phyloP scores from a whole-genome alignment of 768 basidiomycete species.

The Suillus bovinus region DNA sequence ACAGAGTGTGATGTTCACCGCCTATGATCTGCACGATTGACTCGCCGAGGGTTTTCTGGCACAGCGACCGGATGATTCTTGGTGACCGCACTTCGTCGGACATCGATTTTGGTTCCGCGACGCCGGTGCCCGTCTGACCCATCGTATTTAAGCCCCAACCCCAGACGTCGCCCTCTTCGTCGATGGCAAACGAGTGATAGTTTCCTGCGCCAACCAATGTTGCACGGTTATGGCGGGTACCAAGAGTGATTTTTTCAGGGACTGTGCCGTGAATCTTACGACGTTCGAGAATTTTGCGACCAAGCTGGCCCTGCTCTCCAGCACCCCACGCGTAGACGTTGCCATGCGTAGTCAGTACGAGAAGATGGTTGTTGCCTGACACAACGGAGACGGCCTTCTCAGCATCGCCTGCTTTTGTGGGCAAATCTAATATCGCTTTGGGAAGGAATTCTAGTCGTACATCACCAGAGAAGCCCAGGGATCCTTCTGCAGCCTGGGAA shows the following conservation, averaged over 20 bases:
- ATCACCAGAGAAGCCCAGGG: conserved; percentile 79
- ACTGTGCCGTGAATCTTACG: conserved; percentile 87
- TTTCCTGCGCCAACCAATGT: conserved; percentile 77
- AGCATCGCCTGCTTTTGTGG: conserved; percentile 59
- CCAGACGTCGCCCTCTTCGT: conserved; percentile 81
- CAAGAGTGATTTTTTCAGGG: conserved; percentile 85
- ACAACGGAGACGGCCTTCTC: conserved; percentile 77
- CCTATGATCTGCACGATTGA: conserved; percentile 72
- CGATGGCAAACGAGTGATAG: conserved; percentile 90
- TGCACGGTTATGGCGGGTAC: conserved; percentile 60
- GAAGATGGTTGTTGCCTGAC: conserved; percentile 85
- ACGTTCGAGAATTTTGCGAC: conserved; percentile 85
- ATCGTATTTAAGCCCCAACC: conserved; percentile 95
- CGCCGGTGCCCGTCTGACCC: conserved; percentile 75
- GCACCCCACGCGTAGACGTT: conserved; percentile 89
- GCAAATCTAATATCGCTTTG: conserved; percentile 55
- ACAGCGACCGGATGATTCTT: conserved; percentile 61
- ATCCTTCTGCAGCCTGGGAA: conserved; percentile 69
- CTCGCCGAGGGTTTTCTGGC: conserved; percentile 58
- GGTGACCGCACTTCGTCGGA: conserved; percentile 61
- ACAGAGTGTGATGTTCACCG: conserved; percentile 89
- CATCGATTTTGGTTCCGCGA: conserved; percentile 45
- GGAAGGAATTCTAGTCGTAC: conserved; percentile 69
- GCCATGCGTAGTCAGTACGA: conserved; percentile 87
- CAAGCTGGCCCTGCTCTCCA: conserved; percentile 88